Percentiles rank a stretch among this genome's conserved stretches.
Conservation (phyloP, 2,329 filamentous ascomycete species). For the Colletotrichum musicola region DNA sequence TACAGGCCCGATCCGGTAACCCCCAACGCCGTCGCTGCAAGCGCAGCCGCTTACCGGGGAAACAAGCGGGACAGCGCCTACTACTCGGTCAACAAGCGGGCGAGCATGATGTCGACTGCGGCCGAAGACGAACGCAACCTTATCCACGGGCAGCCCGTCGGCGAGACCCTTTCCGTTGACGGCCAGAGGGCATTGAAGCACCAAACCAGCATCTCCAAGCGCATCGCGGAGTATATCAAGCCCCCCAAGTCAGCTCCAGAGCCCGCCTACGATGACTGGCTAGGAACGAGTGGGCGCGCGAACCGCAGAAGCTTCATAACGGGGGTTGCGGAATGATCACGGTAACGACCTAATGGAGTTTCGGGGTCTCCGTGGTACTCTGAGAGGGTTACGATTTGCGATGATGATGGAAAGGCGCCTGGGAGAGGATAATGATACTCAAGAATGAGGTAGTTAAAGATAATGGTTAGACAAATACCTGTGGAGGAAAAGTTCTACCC, state of each 20-base stretch:
- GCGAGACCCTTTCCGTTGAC: neutral
- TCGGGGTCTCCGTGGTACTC: neutral
- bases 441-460: neutral
- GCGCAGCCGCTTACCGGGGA: neutral
- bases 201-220: constrained; percentile 54
- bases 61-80: constrained; percentile 34
- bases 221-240: constrained; percentile 60
- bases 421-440: neutral
- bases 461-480: neutral
- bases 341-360: neutral
- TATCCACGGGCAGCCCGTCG: constrained; percentile 12
- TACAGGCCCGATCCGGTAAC: constrained; percentile 15
- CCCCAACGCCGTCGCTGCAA: neutral
- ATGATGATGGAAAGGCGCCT: neutral
- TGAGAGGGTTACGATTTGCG: neutral
- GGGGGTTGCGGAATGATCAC: constrained; percentile 14
- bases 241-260: constrained; percentile 37
- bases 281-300: neutral
- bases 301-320: constrained; percentile 29
- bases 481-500: no score
- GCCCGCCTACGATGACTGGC: constrained; percentile 20
- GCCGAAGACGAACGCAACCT: constrained; percentile 29
- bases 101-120: constrained; percentile 26
- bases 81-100: constrained; percentile 29
- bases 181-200: constrained; percentile 38